Percentiles rank a stretch among this genome's conserved stretches.
phyloP scores from a whole-genome alignment of 1,284 basidiomycete genomes.

The Sporisorium reilianum region DNA sequence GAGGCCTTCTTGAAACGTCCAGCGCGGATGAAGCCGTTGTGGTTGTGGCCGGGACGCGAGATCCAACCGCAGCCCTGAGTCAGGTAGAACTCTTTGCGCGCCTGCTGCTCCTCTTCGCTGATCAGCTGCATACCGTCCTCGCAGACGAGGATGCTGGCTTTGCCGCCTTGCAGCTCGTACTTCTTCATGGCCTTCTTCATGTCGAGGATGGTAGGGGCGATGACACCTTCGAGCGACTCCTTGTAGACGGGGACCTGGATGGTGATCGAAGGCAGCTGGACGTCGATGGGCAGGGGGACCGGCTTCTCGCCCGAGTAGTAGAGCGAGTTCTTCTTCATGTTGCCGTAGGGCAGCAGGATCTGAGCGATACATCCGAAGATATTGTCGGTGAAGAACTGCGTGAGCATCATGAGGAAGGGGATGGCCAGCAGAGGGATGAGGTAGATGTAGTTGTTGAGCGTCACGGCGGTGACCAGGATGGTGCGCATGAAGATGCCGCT shows the following conservation, averaged over 20 bases:
- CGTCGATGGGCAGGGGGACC: slow-evolving; percentile 78
- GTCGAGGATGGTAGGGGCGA: slow-evolving; percentile 79
- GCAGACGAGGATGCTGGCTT: slow-evolving; percentile 80
- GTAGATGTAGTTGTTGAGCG: slow-evolving; percentile 77
- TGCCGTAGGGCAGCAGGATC: slow-evolving; percentile 74
- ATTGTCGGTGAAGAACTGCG: slow-evolving; percentile 77
- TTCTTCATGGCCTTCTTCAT: slow-evolving; percentile 88
- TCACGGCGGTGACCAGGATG: slow-evolving; percentile 78
- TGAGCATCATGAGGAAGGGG: slow-evolving; percentile 77
- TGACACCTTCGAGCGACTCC: slow-evolving; percentile 71
- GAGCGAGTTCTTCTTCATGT: slow-evolving; percentile 72
- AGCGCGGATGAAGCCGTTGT: slow-evolving; percentile 80
- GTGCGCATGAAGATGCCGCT: slow-evolving; percentile 76
- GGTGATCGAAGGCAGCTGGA: slow-evolving; percentile 79
- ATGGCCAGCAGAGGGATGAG: slow-evolving; percentile 75
- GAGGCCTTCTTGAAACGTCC: slow-evolving; percentile 90
- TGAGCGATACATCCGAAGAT: slow-evolving; percentile 71
- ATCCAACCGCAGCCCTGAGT: slow-evolving; percentile 83
- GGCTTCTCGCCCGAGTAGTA: slow-evolving; percentile 71
- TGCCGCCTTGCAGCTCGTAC: slow-evolving; percentile 85
- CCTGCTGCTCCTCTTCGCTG: slow-evolving; percentile 75
- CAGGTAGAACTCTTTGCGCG: slow-evolving; percentile 80
- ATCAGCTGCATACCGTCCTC: slow-evolving; percentile 81
- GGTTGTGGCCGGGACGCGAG: slow-evolving; percentile 79
- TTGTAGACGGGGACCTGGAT: slow-evolving; percentile 85